These are phyloP conservation scores for Botrytis squamosa DNA, from an alignment of 2,329 filamentous ascomycete species.

Conservation along the genomic window DNA sequence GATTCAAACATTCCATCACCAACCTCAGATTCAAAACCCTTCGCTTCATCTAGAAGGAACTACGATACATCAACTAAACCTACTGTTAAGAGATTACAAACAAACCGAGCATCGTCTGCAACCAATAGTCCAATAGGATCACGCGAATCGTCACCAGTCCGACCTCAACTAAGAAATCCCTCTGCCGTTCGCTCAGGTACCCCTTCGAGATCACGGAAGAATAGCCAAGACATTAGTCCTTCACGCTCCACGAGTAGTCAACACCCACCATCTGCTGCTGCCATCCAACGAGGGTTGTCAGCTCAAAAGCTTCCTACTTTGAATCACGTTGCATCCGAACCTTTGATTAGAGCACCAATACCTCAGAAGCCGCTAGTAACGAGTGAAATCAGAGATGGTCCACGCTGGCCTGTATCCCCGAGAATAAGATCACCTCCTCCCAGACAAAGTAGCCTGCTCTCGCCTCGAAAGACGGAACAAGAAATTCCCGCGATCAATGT, in stretches of 20 bases:
- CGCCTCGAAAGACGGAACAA: conserved; percentile 49
- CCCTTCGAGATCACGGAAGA: conserved; percentile 59
- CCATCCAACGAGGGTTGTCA: conserved; percentile 66
- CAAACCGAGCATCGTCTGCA: conserved; percentile 39
- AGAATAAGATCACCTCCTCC: conserved; percentile 76
- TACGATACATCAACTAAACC: conserved; percentile 32
- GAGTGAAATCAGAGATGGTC: conserved; percentile 53
- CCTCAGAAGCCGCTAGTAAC: conserved; percentile 59
- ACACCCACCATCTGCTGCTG: conserved; percentile 59
- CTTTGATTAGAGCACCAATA: conserved; percentile 58
- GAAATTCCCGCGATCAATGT: conserved; percentile 54
- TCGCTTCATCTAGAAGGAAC: conserved; percentile 21
- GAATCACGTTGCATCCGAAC: conserved; percentile 59
- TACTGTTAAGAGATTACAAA: conserved; percentile 33
- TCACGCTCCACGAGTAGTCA: conserved; percentile 51
- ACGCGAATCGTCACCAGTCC: conserved; percentile 48
- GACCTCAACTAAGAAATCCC: conserved; percentile 34
- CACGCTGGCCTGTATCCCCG: conserved; percentile 75
- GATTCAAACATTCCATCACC: conserved; percentile 14
- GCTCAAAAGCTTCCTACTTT: conserved; percentile 64
- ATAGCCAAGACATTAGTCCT: conserved; percentile 66
- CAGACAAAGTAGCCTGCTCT: conserved; percentile 47
- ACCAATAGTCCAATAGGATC: conserved; percentile 48
- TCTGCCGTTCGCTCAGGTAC: conserved; percentile 33
- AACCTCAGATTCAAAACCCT: conserved; percentile 7